Evolutionary conservation across 1,284 basidiomycete species (phyloP).

Genomic region (Ustilago shanxiensis): DNA sequence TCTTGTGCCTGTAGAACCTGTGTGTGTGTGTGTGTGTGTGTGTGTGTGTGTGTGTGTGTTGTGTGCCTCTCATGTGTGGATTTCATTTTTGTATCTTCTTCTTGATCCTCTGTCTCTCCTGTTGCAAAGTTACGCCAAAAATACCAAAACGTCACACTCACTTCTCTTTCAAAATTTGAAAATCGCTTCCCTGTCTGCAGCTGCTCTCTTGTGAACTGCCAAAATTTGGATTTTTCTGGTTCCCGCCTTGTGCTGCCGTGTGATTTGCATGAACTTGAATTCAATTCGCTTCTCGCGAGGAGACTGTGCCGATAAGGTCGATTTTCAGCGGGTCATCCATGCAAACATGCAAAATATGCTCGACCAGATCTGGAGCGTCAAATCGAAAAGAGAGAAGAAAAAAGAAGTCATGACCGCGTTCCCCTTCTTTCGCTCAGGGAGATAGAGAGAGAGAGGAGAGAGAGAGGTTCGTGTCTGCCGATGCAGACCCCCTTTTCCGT

Average conservation of each 20-base stretch:
- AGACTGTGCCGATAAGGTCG: not conserved
- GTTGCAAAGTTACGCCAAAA: not conserved
- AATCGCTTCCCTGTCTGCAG: not conserved
- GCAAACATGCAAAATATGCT: not conserved
- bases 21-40: not conserved
- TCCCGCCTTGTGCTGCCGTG: too few relatives aligned
- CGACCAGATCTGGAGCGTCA: not conserved
- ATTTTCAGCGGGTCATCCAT: not conserved
- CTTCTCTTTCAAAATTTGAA: not conserved
- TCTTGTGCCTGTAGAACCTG: not conserved
- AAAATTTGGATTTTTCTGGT: too few relatives aligned
- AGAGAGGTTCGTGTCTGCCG: slow-evolving; percentile 4
- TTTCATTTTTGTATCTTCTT: not conserved
- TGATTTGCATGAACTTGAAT: not conserved
- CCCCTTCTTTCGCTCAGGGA: too few relatives aligned
- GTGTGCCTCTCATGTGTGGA: not conserved
- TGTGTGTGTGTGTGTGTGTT: not conserved
- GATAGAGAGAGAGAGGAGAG: not conserved
- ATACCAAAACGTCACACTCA: not conserved
- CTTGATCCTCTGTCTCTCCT: slow-evolving; percentile 1
- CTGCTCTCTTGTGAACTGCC: not conserved
- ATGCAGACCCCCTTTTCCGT: slow-evolving; percentile 2
- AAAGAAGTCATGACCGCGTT: too few relatives aligned
- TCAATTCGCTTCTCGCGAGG: not conserved
- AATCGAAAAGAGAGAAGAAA: too few relatives aligned